These are phyloP conservation scores for Vigna mungo DNA, from an alignment of 306 rosid species.

Conservation along the genomic window DNA sequence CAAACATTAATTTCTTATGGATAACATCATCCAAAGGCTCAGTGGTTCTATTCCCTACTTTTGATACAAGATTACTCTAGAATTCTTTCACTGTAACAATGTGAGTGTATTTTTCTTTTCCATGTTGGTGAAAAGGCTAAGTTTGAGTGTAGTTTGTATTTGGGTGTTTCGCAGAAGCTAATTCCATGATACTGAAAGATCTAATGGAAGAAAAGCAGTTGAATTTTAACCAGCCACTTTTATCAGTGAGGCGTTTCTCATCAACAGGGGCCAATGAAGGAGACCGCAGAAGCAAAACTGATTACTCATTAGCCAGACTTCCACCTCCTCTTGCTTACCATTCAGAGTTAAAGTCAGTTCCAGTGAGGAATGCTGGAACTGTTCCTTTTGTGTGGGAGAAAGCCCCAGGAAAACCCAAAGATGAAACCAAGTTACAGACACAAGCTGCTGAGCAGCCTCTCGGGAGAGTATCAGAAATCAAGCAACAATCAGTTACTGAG, in stretches of 20 bases:
- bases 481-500: constrained; percentile 48
- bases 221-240: constrained; percentile 80
- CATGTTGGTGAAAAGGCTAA: constrained; percentile 36
- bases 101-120: constrained; percentile 28
- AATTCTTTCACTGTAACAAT: not conserved
- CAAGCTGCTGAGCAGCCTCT: constrained; percentile 51
- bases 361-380: constrained; percentile 73
- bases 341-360: constrained; percentile 86
- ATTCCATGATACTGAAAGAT: constrained; percentile 50
- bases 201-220: constrained; percentile 84
- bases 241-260: constrained; percentile 84
- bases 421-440: constrained; percentile 52
- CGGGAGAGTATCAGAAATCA: constrained; percentile 60
- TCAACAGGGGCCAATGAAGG: constrained; percentile 54
- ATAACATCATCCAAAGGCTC: not conserved
- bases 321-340: constrained; percentile 66
- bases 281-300: constrained; percentile 50
- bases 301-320: constrained; percentile 53
- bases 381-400: constrained; percentile 93
- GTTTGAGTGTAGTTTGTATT: constrained; percentile 35
- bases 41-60: constrained; percentile 5
- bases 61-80: not conserved
- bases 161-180: constrained; percentile 51
- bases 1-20: too few relatives aligned
- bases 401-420: constrained; percentile 85